Evolutionary conservation across 139 green algal genomes (phyloP).

Genomic region (Coelastrella sp.): DNA sequence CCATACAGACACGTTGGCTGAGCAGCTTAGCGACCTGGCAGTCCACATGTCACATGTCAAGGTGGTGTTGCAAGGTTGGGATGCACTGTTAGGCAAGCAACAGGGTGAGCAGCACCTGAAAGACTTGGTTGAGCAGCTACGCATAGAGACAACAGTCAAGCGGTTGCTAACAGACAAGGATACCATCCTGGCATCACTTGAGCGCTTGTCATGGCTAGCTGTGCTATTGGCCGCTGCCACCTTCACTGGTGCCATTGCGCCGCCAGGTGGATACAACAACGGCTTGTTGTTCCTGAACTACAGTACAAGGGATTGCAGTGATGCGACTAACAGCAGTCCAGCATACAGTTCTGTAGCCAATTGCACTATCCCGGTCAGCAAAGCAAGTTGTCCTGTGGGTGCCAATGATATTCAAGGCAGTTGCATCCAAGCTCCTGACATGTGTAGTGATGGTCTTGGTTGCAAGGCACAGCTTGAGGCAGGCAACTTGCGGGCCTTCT

Average conservation of each 20-base stretch:
- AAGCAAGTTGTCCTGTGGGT: neutral
- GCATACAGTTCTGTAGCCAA: neutral
- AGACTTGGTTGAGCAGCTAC: neutral
- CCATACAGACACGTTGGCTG: too few relatives aligned
- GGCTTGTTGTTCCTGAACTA: slow-evolving; percentile 14
- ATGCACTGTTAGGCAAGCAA: too few relatives aligned
- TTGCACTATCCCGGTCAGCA: neutral
- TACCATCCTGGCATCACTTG: neutral
- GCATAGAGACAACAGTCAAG: neutral
- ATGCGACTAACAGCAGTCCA: neutral
- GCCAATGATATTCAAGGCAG: neutral
- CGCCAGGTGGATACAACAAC: slow-evolving; percentile 8
- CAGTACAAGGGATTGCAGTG: neutral
- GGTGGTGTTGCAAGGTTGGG: too few relatives aligned
- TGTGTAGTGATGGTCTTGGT: neutral
- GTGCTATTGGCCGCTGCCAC: slow-evolving; percentile 1
- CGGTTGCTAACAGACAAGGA: slow-evolving; percentile 12
- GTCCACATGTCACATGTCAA: too few relatives aligned
- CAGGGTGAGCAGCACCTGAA: too few relatives aligned
- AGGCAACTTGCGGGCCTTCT: neutral
- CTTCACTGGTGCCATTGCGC: slow-evolving; percentile 1
- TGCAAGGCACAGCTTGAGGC: neutral
- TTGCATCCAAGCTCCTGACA: slow-evolving; percentile 16
- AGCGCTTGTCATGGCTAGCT: slow-evolving; percentile 11
- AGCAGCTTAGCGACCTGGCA: too few relatives aligned